phyloP scores from a whole-genome alignment of 2,329 filamentous ascomycete genomes.

The Paracorniculantispora psalliotae region DNA sequence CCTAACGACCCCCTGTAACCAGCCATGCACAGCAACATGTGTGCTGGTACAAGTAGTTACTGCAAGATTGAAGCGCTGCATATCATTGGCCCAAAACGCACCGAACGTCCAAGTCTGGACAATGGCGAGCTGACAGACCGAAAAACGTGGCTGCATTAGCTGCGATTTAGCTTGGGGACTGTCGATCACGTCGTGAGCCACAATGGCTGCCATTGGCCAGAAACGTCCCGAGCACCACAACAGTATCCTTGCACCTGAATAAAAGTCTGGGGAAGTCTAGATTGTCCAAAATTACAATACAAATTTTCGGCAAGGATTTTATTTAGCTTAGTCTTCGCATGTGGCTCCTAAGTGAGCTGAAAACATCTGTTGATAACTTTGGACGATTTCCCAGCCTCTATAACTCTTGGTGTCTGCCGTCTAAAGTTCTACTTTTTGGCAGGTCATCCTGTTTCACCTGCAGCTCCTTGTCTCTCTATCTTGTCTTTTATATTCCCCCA shows the following conservation, averaged over 20 bases:
- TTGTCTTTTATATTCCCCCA: not conserved
- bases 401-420: not conserved
- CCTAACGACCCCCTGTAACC: not conserved
- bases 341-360: not conserved
- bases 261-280: not conserved
- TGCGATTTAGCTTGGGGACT: not conserved
- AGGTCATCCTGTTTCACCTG: no score
- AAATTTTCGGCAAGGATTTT: not conserved
- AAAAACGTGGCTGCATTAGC: constrained; percentile 3
- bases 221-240: not conserved
- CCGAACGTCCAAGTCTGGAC: not conserved
- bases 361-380: not conserved
- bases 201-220: not conserved
- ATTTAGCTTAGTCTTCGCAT: not conserved
- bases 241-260: no score
- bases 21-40: not conserved
- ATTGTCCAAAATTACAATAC: not conserved
- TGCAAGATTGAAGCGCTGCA: not conserved
- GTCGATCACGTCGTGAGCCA: not conserved
- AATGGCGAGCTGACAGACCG: not conserved
- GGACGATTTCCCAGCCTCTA: not conserved
- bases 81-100: not conserved
- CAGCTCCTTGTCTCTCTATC: not conserved
- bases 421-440: not conserved
- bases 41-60: not conserved